Conservation (phyloP, 176 grass and related monocot genomes). For the Zoysia pacifica region DNA sequence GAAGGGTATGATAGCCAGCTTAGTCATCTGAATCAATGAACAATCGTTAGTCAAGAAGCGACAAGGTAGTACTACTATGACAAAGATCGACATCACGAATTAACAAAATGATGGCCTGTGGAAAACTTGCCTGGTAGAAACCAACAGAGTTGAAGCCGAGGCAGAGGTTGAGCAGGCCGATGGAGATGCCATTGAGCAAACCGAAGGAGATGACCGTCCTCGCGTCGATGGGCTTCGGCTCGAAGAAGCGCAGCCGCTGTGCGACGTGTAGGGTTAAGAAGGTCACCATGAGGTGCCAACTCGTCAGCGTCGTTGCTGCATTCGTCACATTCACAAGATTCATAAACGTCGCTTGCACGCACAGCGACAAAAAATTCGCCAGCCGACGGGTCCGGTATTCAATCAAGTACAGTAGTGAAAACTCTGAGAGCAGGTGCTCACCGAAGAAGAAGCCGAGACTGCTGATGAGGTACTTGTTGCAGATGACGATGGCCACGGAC, state of each 20-base stretch:
- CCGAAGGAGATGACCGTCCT: conserved; percentile 83
- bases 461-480: conserved; percentile 97
- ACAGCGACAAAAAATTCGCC: neutral
- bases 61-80: neutral
- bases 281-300: conserved; percentile 94
- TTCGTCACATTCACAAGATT: neutral
- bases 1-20: conserved; percentile 98
- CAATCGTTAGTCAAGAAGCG: neutral
- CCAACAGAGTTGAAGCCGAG: conserved; percentile 98
- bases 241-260: conserved; percentile 81
- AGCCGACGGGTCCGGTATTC: neutral
- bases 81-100: neutral
- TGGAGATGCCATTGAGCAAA: conserved; percentile 80
- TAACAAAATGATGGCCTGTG: neutral
- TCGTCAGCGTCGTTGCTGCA: conserved; percentile 90
- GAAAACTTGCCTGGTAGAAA: conserved; percentile 77
- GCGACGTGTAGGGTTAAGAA: conserved; percentile 86
- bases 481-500: conserved; percentile 87
- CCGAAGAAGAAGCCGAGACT: conserved; percentile 76
- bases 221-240: conserved; percentile 70
- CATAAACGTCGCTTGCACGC: neutral
- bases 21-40: conserved; percentile 77
- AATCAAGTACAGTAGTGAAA: neutral
- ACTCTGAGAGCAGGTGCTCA: conserved; percentile 38
- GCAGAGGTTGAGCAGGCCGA: conserved; percentile 95